Conservation (phyloP, 768 basidiomycete genomes). For the Leccinellum albellum region DNA sequence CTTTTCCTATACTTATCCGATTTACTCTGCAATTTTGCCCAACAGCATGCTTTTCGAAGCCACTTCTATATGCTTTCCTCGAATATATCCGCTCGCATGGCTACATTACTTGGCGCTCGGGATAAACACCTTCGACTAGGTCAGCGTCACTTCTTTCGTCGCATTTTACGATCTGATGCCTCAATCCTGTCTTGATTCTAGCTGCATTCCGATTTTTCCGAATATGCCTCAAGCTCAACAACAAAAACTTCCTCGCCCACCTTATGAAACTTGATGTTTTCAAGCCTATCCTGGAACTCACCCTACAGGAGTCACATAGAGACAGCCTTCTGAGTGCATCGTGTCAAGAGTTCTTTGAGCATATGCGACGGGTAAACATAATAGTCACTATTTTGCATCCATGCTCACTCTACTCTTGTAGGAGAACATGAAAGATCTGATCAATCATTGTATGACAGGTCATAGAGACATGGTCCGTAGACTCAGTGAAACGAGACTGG, state of each 20-base stretch:
- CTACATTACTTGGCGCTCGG: constrained; percentile 70
- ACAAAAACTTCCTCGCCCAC: constrained; percentile 68
- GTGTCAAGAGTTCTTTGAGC: constrained; percentile 94
- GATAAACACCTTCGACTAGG: constrained; percentile 94
- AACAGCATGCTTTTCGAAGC: constrained; percentile 88
- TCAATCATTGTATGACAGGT: constrained; percentile 77
- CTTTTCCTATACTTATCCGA: constrained; percentile 90
- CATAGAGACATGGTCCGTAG: constrained; percentile 63
- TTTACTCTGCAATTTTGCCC: constrained; percentile 80
- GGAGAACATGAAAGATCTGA: constrained; percentile 87
- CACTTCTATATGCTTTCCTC: constrained; percentile 87
- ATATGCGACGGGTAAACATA: constrained; percentile 73
- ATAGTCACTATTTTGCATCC: background rate
- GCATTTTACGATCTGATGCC: constrained; percentile 10
- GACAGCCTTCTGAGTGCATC: constrained; percentile 94
- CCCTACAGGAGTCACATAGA: constrained; percentile 74
- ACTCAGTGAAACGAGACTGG: constrained; percentile 58
- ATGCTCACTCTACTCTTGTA: constrained; percentile 29
- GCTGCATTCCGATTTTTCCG: constrained; percentile 93
- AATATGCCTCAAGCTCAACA: constrained; percentile 76
- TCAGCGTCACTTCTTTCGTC: constrained; percentile 36
- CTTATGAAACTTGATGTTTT: constrained; percentile 84
- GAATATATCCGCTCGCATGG: constrained; percentile 68
- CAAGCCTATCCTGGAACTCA: constrained; percentile 77
- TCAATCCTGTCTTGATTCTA: constrained; percentile 29